Base-by-base conservation (phyloP, 2,329 filamentous ascomycete species). In the Botrytis deweyae region DNA sequence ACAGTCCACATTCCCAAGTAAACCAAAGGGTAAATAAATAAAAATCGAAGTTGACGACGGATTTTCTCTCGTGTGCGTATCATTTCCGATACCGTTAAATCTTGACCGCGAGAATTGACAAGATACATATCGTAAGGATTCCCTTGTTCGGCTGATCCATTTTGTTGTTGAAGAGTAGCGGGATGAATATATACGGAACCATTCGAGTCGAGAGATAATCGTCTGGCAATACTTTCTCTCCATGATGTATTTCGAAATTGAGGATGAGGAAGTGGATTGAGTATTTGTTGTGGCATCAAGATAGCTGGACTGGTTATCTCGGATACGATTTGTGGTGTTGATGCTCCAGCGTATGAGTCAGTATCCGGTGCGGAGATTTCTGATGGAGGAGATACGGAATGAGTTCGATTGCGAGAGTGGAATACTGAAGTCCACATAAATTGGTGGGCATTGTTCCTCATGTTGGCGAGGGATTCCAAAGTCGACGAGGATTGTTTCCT, bases 1-100 rank as follows among this genome's bases (percentile, higher is more conserved):
- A 92, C 83, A 5, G 92, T 82, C 93, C 93, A 95, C 76, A 93
- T 88, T 7, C 88, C 81, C 33, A 92, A 85, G 81, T 95, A 95
- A 6, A 92, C 87, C 29, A 91, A 80, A 0, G 93, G 93, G 80
- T 95, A 95, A 66, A 94, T 89, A 82, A 95, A 93, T 29, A 94
- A 85, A 44, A 92, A 87, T 46, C 91, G 88, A 3, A 94, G 85
- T 78, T 94, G 92, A 16, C 90, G 87, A 63, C 88, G 87, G 74
- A 93, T 90, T 74, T 87, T 88, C 25, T 86, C 83, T 20, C 89
- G 86, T 2, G 80, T 80, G 5, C 77, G 76, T 14, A 86, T 81
- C 77, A 84, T 80, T 66, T 81, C 78, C 3, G 80, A 80, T 3
- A 81, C 79, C 0, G 79, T 80, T 10, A 81, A 76, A 29, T 80